phyloP scores from a whole-genome alignment of 2,329 filamentous ascomycete genomes.

The Madurella fahalii region DNA sequence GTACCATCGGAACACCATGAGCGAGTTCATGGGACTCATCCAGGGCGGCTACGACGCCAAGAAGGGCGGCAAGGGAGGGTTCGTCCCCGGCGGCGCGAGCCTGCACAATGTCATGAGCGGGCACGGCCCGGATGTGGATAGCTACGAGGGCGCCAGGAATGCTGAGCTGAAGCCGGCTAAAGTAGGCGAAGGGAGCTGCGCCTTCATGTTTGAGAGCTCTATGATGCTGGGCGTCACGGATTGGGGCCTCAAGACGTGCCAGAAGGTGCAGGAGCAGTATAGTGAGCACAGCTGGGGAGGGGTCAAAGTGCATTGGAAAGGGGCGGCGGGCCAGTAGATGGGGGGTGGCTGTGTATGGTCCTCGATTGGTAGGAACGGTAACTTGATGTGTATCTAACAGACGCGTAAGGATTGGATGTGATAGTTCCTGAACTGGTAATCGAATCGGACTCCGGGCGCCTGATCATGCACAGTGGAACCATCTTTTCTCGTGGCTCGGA shows the following conservation, averaged over 20 bases:
- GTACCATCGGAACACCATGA: constrained; percentile 67
- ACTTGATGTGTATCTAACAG: background rate
- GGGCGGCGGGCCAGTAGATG: constrained; percentile 7
- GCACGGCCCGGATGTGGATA: constrained; percentile 57
- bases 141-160: constrained; percentile 52
- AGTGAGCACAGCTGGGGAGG: constrained; percentile 77
- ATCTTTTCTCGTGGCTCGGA: no score
- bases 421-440: no score
- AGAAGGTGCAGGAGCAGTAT: constrained; percentile 62
- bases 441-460: no score
- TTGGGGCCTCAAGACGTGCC: constrained; percentile 60
- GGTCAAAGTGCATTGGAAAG: constrained; percentile 59
- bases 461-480: no score
- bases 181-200: constrained; percentile 58
- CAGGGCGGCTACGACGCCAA: constrained; percentile 60
- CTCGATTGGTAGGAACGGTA: background rate
- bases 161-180: constrained; percentile 52
- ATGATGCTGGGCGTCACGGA: constrained; percentile 69
- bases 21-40: constrained; percentile 61
- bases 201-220: constrained; percentile 67
- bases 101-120: constrained; percentile 70
- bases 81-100: constrained; percentile 56
- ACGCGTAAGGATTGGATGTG: no score
- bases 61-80: constrained; percentile 48
- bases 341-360: background rate